These are phyloP conservation scores for Lignosus rhinocerotis DNA, from an alignment of 1,284 basidiomycete species.

Conservation along the genomic window DNA sequence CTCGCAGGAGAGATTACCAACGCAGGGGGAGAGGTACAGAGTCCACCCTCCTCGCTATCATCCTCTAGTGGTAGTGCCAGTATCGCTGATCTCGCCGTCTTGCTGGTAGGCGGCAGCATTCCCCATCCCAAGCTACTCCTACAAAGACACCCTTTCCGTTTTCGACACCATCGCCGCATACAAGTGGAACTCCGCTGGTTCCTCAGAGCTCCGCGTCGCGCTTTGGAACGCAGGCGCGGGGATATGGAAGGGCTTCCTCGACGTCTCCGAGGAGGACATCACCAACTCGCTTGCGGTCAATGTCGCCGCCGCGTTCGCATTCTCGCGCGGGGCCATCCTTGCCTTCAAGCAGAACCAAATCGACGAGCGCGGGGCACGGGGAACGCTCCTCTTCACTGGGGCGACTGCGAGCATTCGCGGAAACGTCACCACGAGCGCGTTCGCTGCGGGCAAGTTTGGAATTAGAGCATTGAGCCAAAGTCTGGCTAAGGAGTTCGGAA, in stretches of 20 bases:
- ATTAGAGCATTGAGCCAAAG: conserved; percentile 70
- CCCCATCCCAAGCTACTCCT: conserved; percentile 55
- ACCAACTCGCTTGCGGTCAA: conserved; percentile 49
- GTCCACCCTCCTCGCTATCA: not conserved
- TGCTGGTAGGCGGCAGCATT: conserved; percentile 55
- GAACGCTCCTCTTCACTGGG: conserved; percentile 76
- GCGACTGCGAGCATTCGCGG: conserved; percentile 71
- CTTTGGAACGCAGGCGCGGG: conserved; percentile 63
- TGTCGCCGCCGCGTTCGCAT: conserved; percentile 64
- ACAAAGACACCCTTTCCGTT: conserved; percentile 48
- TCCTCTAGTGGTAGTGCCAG: no score
- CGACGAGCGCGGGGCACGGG: conserved; percentile 46
- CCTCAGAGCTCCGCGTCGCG: conserved; percentile 58
- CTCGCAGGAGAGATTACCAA: conserved; percentile 55
- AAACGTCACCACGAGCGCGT: conserved; percentile 60
- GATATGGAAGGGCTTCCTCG: conserved; percentile 67
- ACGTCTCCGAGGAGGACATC: conserved; percentile 60
- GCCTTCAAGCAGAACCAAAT: conserved; percentile 62
- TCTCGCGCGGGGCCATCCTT: conserved; percentile 61
- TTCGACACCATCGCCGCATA: conserved; percentile 54
- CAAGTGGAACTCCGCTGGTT: conserved; percentile 39
- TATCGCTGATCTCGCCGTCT: not conserved
- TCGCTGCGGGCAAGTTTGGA: conserved; percentile 69
- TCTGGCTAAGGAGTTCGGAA: conserved; percentile 76
- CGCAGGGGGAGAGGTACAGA: conserved; percentile 57